Evolutionary conservation across 306 rosid genomes (phyloP), one percentile per base, ranked within the genome.

Genomic region (Vigna hirtella): DNA sequence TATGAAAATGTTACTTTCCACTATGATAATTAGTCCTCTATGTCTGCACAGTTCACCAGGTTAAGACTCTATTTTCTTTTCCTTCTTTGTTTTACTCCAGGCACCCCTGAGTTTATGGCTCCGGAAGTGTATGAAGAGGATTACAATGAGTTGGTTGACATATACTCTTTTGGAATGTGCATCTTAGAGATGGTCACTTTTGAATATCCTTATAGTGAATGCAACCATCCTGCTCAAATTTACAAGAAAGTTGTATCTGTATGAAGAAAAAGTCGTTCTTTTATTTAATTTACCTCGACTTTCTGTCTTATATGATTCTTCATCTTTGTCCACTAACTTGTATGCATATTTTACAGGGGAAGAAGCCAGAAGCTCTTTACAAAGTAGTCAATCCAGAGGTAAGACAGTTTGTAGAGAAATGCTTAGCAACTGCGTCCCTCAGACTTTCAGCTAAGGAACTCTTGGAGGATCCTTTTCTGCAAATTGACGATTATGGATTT

Each of bases 61-160:
- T 72, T 64, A 52, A 13, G 28, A 68, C 57, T 49, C 42, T 61
- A 18, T 70, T 78, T 57, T 9, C 45, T 81, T 75, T 34, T 47
- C 64, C 15, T 45, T 45, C 55, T 42, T 32, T 61, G 58, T 34
- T 66, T 15, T 36, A 78, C 52, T 36, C 78, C 87, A 96, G 99
- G 99, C 85, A 96, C 99, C 32, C 99, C 99, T 11, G 99, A 96
- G 77, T 96, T 96, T 77, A 96, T 96, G 99, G 99, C 99, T 56
- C 99, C 99, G 0, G 99, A 96, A 81, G 96, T 96, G 51, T 96
- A 96, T 48, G 94, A 91, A 73, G 99, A 96, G 87, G 94, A 96
- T 80, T 96, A 96, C 77, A 91, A 96, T 76, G 97, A 96, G 74
- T 88, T 96, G 45, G 94, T 96, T n/a, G 99, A 96, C 76, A 93